Conservation (phyloP, 306 rosid species). For the Biancaea sappan region DNA sequence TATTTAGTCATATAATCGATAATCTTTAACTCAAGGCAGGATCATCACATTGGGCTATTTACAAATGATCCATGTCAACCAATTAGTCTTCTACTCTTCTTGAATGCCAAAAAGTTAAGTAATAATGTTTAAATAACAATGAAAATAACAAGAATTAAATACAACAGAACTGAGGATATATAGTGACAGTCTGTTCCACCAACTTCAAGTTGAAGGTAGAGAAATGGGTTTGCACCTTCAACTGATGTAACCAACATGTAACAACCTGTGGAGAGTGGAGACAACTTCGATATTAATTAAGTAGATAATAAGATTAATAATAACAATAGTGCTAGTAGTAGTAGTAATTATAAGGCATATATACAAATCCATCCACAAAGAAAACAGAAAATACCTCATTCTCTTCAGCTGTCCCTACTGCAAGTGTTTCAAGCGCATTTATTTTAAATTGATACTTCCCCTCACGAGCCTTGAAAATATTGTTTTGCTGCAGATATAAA, state of each 20-base stretch:
- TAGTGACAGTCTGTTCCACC: constrained; percentile 9
- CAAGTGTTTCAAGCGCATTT: constrained; percentile 79
- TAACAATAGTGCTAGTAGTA: neutral
- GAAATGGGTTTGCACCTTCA: constrained; percentile 65
- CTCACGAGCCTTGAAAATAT: constrained; percentile 75
- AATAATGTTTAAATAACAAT: neutral
- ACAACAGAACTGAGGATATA: constrained; percentile 30
- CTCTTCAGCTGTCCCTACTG: constrained; percentile 76
- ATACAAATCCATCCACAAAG: constrained; percentile 26
- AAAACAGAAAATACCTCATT: constrained; percentile 60
- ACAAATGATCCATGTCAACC: neutral
- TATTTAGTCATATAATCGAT: constrained; percentile 16
- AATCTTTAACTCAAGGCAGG: constrained; percentile 20
- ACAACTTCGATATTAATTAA: constrained; percentile 30
- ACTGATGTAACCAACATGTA: constrained; percentile 68
- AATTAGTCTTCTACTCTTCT: neutral
- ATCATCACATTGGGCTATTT: neutral
- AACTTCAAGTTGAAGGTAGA: constrained; percentile 32
- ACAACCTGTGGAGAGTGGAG: constrained; percentile 59
- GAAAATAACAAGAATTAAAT: constrained; percentile 21
- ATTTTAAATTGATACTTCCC: constrained; percentile 76
- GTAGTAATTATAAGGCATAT: neutral
- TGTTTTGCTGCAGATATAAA: constrained; percentile 68
- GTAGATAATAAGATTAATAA: constrained; percentile 1
- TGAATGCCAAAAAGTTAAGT: neutral